These are phyloP conservation scores for Oryza glaberrima DNA, from an alignment of 176 grass and related monocot species.

Conservation along the genomic window DNA sequence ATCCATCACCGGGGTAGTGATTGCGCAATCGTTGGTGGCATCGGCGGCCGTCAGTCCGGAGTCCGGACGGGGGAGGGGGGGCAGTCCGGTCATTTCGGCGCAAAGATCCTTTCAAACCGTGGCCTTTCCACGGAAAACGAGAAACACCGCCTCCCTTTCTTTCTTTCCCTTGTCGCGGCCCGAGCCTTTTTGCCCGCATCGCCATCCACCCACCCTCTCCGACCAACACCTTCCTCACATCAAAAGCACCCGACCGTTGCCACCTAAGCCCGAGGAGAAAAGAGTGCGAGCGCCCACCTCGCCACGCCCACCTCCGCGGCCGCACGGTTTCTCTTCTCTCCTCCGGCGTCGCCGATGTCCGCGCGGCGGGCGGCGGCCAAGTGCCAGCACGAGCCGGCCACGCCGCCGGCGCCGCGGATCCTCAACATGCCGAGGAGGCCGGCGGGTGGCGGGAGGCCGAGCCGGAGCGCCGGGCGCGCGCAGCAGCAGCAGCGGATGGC, in stretches of 20 bases:
- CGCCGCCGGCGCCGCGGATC: slow-evolving; percentile 50
- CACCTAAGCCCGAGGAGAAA: slow-evolving; percentile 46
- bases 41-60: neutral
- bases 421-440: slow-evolving; percentile 58
- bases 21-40: slow-evolving; percentile 42
- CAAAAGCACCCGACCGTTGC: slow-evolving; percentile 59
- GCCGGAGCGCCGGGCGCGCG: slow-evolving; percentile 11
- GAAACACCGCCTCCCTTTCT: slow-evolving; percentile 35
- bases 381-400: slow-evolving; percentile 49
- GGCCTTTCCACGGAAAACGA: slow-evolving; percentile 65
- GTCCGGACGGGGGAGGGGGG: slow-evolving; percentile 13
- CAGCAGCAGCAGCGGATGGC: slow-evolving; percentile 27
- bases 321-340: neutral
- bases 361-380: slow-evolving; percentile 48
- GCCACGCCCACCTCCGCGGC: slow-evolving; percentile 21
- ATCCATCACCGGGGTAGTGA: neutral
- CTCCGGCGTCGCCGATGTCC: slow-evolving; percentile 44
- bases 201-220: slow-evolving; percentile 45
- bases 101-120: slow-evolving; percentile 68
- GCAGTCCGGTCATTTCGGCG: slow-evolving; percentile 48
- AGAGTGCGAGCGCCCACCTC: neutral
- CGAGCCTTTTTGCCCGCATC: slow-evolving; percentile 33
- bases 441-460: slow-evolving; percentile 26
- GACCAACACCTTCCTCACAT: slow-evolving; percentile 51
- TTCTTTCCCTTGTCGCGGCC: slow-evolving; percentile 13